phyloP scores from a whole-genome alignment of 768 basidiomycete species.

The Leccinum rimulosum region DNA sequence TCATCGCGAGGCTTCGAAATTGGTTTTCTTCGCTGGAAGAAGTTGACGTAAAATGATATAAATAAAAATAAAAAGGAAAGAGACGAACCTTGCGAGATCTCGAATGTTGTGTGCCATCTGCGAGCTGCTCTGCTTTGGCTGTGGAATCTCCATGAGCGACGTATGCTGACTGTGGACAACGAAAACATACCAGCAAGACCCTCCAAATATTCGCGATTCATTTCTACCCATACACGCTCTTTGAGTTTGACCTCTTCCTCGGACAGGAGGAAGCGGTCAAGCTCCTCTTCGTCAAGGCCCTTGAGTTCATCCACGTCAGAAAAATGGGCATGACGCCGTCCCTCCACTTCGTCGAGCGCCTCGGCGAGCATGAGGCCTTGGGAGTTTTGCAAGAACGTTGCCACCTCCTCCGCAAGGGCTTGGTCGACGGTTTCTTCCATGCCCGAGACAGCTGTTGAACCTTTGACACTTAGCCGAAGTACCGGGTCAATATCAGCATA shows the following conservation, averaged over 20 bases:
- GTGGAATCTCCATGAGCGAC: slow-evolving; percentile 45
- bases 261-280: slow-evolving; percentile 74
- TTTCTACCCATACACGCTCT: slow-evolving; percentile 91
- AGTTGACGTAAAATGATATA: slow-evolving; percentile 6
- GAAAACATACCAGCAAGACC: slow-evolving; percentile 62
- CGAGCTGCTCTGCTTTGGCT: slow-evolving; percentile 69
- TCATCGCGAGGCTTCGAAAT: slow-evolving; percentile 68
- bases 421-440: slow-evolving; percentile 63
- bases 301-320: slow-evolving; percentile 56
- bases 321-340: slow-evolving; percentile 53
- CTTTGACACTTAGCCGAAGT: slow-evolving; percentile 35
- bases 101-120: slow-evolving; percentile 37
- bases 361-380: slow-evolving; percentile 57
- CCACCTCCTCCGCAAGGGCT: slow-evolving; percentile 67
- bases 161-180: slow-evolving; percentile 8
- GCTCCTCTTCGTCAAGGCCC: slow-evolving; percentile 88
- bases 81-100: slow-evolving; percentile 80
- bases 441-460: slow-evolving; percentile 26
- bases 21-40: slow-evolving; percentile 64
- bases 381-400: slow-evolving; percentile 58
- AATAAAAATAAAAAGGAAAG: slow-evolving; percentile 34
- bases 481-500: slow-evolving; percentile 57
- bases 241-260: slow-evolving; percentile 83
- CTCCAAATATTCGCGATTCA: slow-evolving; percentile 89
- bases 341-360: slow-evolving; percentile 67